These are phyloP conservation scores for Urtica urens DNA, from an alignment of 306 rosid genomes.

Conservation along the genomic window DNA sequence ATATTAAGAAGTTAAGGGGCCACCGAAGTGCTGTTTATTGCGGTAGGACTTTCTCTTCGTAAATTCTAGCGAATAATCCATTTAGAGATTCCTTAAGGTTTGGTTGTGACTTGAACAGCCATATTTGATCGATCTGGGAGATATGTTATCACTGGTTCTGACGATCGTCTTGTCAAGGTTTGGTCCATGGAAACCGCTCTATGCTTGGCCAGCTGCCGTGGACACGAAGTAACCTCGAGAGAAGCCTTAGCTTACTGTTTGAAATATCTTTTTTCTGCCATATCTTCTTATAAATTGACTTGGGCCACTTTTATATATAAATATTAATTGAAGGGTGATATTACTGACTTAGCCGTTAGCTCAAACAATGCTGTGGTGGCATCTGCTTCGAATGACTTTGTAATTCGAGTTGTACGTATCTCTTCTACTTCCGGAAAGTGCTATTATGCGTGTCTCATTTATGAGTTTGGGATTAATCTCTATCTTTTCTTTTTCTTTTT, in stretches of 20 bases:
- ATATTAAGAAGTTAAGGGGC: conserved; percentile 73
- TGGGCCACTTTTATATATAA: conserved; percentile 15
- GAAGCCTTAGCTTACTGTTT: conserved; percentile 4
- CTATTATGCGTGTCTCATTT: neutral
- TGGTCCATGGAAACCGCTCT: conserved; percentile 98
- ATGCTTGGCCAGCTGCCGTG: conserved; percentile 85
- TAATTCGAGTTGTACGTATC: conserved; percentile 72
- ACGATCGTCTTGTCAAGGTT: conserved; percentile 88
- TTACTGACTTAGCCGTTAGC: conserved; percentile 68
- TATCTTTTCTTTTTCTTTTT: conserved; percentile 16
- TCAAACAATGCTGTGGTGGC: conserved; percentile 81
- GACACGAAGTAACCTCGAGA: conserved; percentile 52
- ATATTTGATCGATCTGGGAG: conserved; percentile 84
- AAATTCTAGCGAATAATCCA: neutral
- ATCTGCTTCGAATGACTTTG: conserved; percentile 84
- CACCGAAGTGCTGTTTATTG: conserved; percentile 89
- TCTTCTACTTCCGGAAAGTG: conserved; percentile 5
- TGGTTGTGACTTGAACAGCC: conserved; percentile 51
- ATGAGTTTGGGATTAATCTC: conserved; percentile 12
- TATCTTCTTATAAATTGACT: conserved; percentile 1
- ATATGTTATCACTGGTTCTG: conserved; percentile 84
- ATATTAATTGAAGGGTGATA: conserved; percentile 57
- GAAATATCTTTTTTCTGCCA: neutral
- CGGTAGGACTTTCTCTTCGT: conserved; percentile 33
- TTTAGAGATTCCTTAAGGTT: conserved; percentile 4